Conservation (phyloP, 208 protist genomes). For the Crithidia acanthocephali region DNA sequence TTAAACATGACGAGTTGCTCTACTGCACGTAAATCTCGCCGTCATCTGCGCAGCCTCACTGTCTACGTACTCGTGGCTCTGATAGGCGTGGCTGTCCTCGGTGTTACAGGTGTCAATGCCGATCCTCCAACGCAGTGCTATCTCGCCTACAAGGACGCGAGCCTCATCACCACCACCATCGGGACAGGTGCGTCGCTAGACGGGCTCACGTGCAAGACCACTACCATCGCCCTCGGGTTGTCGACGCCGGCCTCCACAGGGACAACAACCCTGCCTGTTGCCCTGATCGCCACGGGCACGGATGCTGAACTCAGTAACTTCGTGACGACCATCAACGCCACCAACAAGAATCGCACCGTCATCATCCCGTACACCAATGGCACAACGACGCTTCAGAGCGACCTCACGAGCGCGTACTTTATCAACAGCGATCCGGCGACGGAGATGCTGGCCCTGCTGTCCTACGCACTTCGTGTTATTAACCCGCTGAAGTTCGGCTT, state of each 20-base stretch:
- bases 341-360: slow-evolving; percentile 2
- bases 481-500: slow-evolving; percentile 22
- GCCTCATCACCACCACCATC: not conserved
- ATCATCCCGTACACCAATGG: slow-evolving; percentile 10
- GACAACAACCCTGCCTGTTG: not conserved
- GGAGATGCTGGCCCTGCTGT: slow-evolving; percentile 32
- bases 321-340: not conserved
- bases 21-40: not conserved
- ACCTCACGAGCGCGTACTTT: slow-evolving; percentile 17
- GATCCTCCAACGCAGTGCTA: not conserved
- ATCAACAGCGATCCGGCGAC: slow-evolving; percentile 21
- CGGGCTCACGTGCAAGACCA: not conserved
- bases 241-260: not conserved
- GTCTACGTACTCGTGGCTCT: not conserved
- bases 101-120: not conserved
- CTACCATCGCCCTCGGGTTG: not conserved
- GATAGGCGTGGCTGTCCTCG: not conserved
- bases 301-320: slow-evolving; percentile 3
- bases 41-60: not conserved
- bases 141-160: not conserved
- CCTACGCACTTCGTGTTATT: slow-evolving; percentile 5
- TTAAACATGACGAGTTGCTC: not conserved
- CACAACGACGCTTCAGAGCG: not conserved
- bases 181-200: not conserved
- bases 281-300: not conserved